These are phyloP conservation scores for Drechslerella dactyloides DNA, from an alignment of 2,329 filamentous ascomycete species.

Conservation along the genomic window DNA sequence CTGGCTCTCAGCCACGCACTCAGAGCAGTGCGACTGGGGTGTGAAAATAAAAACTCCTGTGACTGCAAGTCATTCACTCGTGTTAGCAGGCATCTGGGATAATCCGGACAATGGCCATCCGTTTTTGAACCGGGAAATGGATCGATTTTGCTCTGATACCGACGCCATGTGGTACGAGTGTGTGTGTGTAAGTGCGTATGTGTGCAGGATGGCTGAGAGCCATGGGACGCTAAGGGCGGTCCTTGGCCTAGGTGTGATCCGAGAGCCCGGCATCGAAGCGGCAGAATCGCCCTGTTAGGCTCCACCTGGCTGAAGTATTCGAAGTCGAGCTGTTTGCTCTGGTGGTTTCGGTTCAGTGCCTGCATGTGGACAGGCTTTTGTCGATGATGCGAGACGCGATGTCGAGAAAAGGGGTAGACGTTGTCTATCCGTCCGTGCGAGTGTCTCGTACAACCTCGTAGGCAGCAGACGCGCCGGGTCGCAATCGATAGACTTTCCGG, in stretches of 20 bases:
- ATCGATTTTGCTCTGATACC: background rate
- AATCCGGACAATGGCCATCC: background rate
- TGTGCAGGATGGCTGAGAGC: too few relatives aligned
- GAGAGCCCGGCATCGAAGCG: too few relatives aligned
- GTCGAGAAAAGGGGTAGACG: conserved; percentile 4
- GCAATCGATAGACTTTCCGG: conserved; percentile 9
- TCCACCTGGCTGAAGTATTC: background rate
- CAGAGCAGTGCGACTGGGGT: background rate
- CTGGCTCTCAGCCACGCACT: conserved; percentile 1
- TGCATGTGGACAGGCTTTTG: conserved; percentile 1
- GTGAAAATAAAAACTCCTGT: background rate
- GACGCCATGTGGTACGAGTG: too few relatives aligned
- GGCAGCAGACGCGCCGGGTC: background rate
- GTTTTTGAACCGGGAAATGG: background rate
- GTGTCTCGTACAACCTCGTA: background rate
- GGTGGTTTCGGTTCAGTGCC: background rate
- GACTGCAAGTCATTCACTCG: conserved; percentile 51
- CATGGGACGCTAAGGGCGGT: too few relatives aligned
- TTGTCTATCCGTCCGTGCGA: background rate
- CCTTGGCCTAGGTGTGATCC: too few relatives aligned
- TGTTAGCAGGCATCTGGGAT: conserved; percentile 10
- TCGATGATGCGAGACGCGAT: background rate
- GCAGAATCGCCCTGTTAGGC: too few relatives aligned
- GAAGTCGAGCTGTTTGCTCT: background rate
- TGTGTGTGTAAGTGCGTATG: too few relatives aligned